Percentiles rank a stretch among this genome's conserved stretches.
Evolutionary conservation across 2,329 filamentous ascomycete species (phyloP).

Genomic region (Raffaelea arxii): DNA sequence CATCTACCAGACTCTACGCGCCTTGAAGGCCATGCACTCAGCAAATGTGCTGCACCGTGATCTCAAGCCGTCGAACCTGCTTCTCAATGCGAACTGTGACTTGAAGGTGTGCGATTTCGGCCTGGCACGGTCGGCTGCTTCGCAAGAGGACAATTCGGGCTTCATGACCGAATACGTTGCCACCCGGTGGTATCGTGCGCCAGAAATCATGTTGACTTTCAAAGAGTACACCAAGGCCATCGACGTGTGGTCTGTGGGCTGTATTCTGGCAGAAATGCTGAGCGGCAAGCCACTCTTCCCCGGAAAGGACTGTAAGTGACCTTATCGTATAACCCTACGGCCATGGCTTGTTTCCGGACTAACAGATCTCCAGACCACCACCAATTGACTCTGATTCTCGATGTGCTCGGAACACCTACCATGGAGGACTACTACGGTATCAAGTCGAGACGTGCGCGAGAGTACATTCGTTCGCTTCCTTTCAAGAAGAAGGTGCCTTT

Average conservation of each 20-base stretch:
- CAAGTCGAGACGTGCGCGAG: constrained; percentile 91
- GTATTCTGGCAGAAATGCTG: constrained; percentile 96
- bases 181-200: constrained; percentile 96
- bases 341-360: not conserved
- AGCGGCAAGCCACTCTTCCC: constrained; percentile 97
- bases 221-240: constrained; percentile 99
- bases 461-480: constrained; percentile 95
- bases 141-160: constrained; percentile 97
- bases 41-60: constrained; percentile 97
- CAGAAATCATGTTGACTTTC: constrained; percentile 99
- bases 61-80: constrained; percentile 91
- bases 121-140: constrained; percentile 87
- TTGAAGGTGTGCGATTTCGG: constrained; percentile 99
- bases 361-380: constrained; percentile 64
- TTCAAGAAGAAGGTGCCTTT: constrained; percentile 99
- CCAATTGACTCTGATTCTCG: constrained; percentile 91
- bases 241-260: constrained; percentile 98
- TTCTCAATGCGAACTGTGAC: constrained; percentile 97
- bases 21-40: constrained; percentile 98
- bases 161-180: constrained; percentile 99
- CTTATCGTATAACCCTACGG: constrained; percentile 5
- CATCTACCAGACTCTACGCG: constrained; percentile 97
- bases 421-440: constrained; percentile 99
- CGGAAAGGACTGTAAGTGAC: constrained; percentile 83
- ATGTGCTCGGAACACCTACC: constrained; percentile 93